A percentile compares a stretch with the other conserved stretches of the same genome.
Conservation (phyloP, 148 eudicot species). For the Mesembryanthemum crystallinum region DNA sequence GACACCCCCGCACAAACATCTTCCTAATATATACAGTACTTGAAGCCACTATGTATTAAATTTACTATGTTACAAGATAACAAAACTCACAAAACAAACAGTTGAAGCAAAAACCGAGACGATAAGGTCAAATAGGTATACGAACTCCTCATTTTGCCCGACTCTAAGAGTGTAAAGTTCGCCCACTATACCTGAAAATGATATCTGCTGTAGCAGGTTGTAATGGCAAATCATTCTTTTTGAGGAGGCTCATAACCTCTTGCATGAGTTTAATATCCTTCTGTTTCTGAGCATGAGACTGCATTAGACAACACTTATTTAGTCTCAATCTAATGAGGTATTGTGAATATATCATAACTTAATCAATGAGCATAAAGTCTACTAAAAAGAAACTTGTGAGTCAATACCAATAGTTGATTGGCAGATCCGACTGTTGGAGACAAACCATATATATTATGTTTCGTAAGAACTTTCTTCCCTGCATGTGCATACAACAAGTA, state of each 20-base stretch:
- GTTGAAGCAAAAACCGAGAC: no score
- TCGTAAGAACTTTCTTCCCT: slow-evolving; percentile 81
- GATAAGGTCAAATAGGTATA: not conserved
- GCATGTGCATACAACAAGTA: slow-evolving; percentile 14
- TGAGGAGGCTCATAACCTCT: slow-evolving; percentile 66
- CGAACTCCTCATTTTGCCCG: not conserved
- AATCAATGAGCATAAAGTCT: not conserved
- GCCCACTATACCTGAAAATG: slow-evolving; percentile 59
- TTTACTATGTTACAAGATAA: no score
- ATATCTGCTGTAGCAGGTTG: slow-evolving; percentile 92
- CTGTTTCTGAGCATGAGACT: slow-evolving; percentile 75
- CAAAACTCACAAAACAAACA: no score
- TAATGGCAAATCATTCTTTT: slow-evolving; percentile 64
- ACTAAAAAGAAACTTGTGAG: not conserved
- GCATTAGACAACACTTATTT: slow-evolving; percentile 31
- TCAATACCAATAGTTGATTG: slow-evolving; percentile 69
- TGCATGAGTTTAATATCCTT: slow-evolving; percentile 69
- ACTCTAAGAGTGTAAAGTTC: not conserved
- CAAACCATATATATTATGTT: slow-evolving; percentile 75
- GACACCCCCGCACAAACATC: no score
- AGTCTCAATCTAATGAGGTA: not conserved
- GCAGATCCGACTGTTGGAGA: slow-evolving; percentile 77
- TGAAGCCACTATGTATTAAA: no score
- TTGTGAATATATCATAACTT: not conserved
- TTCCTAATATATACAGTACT: no score